Percentiles rank a stretch among this genome's conserved stretches.
Conservation (phyloP, 371 early-diverging fungal genomes). For the Mortierella sp. region DNA sequence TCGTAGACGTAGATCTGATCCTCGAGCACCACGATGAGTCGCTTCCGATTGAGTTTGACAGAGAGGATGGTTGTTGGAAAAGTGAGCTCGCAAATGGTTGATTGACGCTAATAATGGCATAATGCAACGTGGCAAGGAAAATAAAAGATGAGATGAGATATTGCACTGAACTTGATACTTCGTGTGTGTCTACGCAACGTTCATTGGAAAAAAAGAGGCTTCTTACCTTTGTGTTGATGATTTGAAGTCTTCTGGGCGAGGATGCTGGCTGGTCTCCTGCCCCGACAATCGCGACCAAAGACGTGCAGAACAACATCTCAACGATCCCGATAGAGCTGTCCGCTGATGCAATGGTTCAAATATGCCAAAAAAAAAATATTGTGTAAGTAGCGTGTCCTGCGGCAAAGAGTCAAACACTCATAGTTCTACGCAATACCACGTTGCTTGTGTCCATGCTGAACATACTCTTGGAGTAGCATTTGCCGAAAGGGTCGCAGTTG, state of each 20-base stretch:
- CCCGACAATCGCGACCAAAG: slow-evolving; percentile 96
- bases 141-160: not conserved
- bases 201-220: not conserved
- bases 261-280: slow-evolving; percentile 93
- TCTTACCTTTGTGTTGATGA: slow-evolving; percentile 94
- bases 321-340: slow-evolving; percentile 93
- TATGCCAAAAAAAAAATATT: not conserved
- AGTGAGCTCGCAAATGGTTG: slow-evolving; percentile 96
- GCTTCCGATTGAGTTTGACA: slow-evolving; percentile 94
- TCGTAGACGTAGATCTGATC: slow-evolving; percentile 94
- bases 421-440: not conserved
- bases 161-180: not conserved
- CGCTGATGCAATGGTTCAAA: slow-evolving; percentile 54
- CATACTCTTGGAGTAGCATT: slow-evolving; percentile 86
- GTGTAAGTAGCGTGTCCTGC: not conserved
- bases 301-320: slow-evolving; percentile 97
- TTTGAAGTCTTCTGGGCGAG: slow-evolving; percentile 92
- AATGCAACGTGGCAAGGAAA: not conserved
- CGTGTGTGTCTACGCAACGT: not conserved
- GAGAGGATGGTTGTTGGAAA: slow-evolving; percentile 93
- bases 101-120: slow-evolving; percentile 76
- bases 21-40: slow-evolving; percentile 93
- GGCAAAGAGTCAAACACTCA: not conserved
- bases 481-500: slow-evolving; percentile 96
- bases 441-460: not conserved